Evolutionary conservation across 495 filamentous ascomycete genomes (phyloP), one percentile per base, ranked within the genome.

Genomic region (Penicillium roqueforti): DNA sequence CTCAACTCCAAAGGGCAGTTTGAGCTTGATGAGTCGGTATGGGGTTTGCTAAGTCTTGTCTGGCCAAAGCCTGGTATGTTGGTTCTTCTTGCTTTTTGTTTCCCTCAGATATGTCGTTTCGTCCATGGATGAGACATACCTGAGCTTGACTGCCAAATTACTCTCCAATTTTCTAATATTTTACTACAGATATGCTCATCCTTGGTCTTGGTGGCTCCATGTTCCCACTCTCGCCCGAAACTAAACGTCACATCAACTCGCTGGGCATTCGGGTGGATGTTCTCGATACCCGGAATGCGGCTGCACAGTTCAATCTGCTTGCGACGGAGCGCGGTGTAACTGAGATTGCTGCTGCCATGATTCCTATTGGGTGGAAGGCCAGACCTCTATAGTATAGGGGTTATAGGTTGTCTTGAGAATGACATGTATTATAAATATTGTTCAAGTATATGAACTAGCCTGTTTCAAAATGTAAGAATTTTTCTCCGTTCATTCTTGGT

Each of bases 231-330:
- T 84, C 87, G n/a, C 87, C 89, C 1, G 78, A 82, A 55, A 87
- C 87, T 45, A 82, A 87, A 58, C 74, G 76, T 54, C 74, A 80
- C 56, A 83, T 99, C 50, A 87, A 84, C 60, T 79, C 79, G 20
- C 57, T 97, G 51, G 93, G 93, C 0, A 86, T 99, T 53, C 78
- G 89, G 54, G 74, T 97, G 25, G 93, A 99, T 61, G 80, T 97
- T 11, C 80, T 89, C 67, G 93, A 97, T 76, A 99, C 93, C 32
- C 76, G 90, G 53, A 97, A 97, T 74, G 93, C 93, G 19, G 91
- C 92, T 16, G 86, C 90, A 49, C 90, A 92, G 75, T 95, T 88
- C 62, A 95, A 95, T 66, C 59, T 95, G 59, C 72, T 95, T 42
- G 89, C 87, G 38, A 95, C 89, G 41, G 90, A 95, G 74, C 76